Evolutionary conservation across 2,329 filamentous ascomycete species (phyloP), one percentile per base, ranked within the genome.

Genomic region (Colletotrichum graminicola): DNA sequence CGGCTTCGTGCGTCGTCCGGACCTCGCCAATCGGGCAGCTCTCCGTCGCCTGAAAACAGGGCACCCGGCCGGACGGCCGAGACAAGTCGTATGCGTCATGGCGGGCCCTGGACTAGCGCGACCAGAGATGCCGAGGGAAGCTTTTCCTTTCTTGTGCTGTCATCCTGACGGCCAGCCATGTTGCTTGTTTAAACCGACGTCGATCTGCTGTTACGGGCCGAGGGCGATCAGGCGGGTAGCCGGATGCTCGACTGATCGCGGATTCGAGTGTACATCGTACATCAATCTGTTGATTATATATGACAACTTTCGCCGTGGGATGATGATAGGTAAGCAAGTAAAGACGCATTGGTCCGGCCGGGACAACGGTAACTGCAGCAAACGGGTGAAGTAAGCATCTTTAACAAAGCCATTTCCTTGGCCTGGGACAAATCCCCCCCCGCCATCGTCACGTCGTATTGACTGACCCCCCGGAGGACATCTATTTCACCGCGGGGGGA

Each of bases 31-130:
- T 60, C 56, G 41, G 26, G 10, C 56, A 60, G 23, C 41, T 21
- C 16, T 34, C 56, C 56, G 56, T 34, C 6, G 16, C 26, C 8
- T 21, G 41, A 21, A 18, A 52, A 11, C 51, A 6, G 26, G 51
- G 6, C 26, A 54, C 51, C 8, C 18, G 14, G 26, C 23, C 18
- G 29, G 32, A 39, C 34, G n/a, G 18, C 0, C 5, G 12, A 56
- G 32, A 21, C 11, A 32, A 32, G 57, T 60, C 57, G 41, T 60
- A 18, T 47, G 41, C 57, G 59, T 62, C 45, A 62, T 29, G 59
- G 59, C 21, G 12, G 47, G 12, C 23, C 32, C 52, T 18, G 7
- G 32, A 23, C n/a, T 62, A 51, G 21, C 59, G 32, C 29, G 18
- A 21, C 5, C 23, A n/a, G 32, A 61, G 52, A 49, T 36, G 39